Evolutionary conservation across 306 rosid genomes (phyloP).

Genomic region (Vigna unguiculata): DNA sequence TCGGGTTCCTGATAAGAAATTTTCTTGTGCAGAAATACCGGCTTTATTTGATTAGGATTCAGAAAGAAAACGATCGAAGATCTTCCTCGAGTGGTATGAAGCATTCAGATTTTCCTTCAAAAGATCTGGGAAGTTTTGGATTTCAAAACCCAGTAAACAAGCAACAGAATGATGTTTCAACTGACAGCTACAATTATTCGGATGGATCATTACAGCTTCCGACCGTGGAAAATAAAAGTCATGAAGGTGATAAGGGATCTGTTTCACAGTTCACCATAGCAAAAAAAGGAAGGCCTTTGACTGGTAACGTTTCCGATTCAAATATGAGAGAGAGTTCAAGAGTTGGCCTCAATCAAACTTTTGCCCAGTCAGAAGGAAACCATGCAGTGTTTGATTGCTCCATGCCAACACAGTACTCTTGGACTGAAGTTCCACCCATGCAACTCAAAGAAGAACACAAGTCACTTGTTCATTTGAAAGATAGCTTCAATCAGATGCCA

Average conservation of each 20-base stretch:
- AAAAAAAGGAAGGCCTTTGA: constrained; percentile 55
- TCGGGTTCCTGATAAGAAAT: constrained; percentile 40
- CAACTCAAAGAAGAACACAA: constrained; percentile 58
- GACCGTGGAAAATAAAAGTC: constrained; percentile 50
- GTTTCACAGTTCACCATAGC: constrained; percentile 52
- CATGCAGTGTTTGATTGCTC: constrained; percentile 54
- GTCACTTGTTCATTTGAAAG: constrained; percentile 53
- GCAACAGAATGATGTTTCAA: constrained; percentile 64
- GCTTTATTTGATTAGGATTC: constrained; percentile 91
- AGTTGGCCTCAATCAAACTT: constrained; percentile 50
- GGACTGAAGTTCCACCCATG: constrained; percentile 59
- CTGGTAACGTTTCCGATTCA: constrained; percentile 53
- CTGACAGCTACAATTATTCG: constrained; percentile 57
- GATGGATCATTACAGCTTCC: constrained; percentile 57
- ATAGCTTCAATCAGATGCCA: constrained; percentile 63
- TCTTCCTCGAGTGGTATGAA: constrained; percentile 69
- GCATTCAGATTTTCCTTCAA: constrained; percentile 64
- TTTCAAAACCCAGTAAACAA: constrained; percentile 52
- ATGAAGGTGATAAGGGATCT: constrained; percentile 56
- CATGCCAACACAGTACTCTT: constrained; percentile 54
- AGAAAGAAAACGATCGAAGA: constrained; percentile 72
- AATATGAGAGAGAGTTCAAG: constrained; percentile 44
- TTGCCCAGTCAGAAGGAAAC: constrained; percentile 63
- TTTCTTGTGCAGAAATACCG: constrained; percentile 80
- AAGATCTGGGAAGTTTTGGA: constrained; percentile 63